Percentiles rank a stretch among this genome's conserved stretches.
phyloP scores from a whole-genome alignment of 768 basidiomycete species.

The Leccinum longicurvipes region DNA sequence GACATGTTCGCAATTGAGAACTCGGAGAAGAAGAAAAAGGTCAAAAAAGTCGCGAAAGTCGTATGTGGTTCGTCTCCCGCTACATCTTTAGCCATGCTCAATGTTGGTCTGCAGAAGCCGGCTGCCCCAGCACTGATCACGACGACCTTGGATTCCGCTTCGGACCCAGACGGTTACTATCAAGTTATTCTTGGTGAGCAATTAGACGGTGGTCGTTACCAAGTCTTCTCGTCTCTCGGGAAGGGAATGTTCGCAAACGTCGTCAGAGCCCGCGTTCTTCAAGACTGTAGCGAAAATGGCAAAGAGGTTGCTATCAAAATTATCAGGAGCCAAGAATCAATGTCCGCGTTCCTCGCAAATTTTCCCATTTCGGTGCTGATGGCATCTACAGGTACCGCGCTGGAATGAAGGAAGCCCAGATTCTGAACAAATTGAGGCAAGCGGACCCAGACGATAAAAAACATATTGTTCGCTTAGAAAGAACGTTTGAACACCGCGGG shows the following conservation, averaged over 20 bases:
- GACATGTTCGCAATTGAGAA: constrained; percentile 87
- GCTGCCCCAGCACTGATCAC: constrained; percentile 63
- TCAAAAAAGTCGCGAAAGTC: constrained; percentile 57
- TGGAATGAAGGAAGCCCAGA: constrained; percentile 87
- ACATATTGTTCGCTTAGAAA: constrained; percentile 87
- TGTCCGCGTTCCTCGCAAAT: constrained; percentile 53
- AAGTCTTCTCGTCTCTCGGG: constrained; percentile 92
- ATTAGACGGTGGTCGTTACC: constrained; percentile 87
- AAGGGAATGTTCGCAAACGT: constrained; percentile 99
- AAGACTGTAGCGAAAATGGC: constrained; percentile 53
- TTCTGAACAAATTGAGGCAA: constrained; percentile 80
- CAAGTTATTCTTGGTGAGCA: constrained; percentile 91
- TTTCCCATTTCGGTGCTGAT: constrained; percentile 4
- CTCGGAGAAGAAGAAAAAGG: constrained; percentile 47
- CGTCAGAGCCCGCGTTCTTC: constrained; percentile 80
- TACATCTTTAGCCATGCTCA: background rate
- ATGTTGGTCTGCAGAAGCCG: constrained; percentile 37
- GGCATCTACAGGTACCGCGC: constrained; percentile 76
- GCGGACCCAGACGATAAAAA: constrained; percentile 97
- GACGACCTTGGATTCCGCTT: constrained; percentile 82
- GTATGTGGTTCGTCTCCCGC: constrained; percentile 30
- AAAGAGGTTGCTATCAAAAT: constrained; percentile 97
- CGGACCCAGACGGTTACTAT: constrained; percentile 96
- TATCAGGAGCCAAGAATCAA: constrained; percentile 91
- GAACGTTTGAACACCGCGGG: constrained; percentile 96